Percentiles rank a stretch among this genome's conserved stretches.
These are phyloP conservation scores for Didymosphaeria variabile DNA, from an alignment of 2,329 filamentous ascomycete species.

Conservation along the genomic window DNA sequence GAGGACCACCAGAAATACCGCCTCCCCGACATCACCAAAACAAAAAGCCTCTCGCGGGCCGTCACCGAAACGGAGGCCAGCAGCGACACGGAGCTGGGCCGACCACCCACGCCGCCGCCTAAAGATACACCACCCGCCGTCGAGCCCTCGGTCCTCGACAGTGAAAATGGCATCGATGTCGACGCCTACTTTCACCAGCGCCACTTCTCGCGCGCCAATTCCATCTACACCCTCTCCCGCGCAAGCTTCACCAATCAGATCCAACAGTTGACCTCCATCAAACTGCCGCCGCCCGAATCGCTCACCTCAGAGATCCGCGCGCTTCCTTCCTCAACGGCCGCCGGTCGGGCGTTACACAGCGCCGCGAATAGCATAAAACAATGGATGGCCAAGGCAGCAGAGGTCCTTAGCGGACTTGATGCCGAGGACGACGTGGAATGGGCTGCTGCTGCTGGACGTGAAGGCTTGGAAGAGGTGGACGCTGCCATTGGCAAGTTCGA, in stretches of 20 bases:
- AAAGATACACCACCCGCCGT: constrained; percentile 56
- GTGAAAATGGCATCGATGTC: constrained; percentile 57
- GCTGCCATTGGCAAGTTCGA: constrained; percentile 84
- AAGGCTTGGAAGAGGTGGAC: constrained; percentile 75
- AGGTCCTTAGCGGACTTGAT: constrained; percentile 87
- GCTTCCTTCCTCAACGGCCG: constrained; percentile 85
- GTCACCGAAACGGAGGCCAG: constrained; percentile 29
- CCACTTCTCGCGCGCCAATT: constrained; percentile 70
- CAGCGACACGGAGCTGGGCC: constrained; percentile 26
- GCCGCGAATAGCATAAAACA: constrained; percentile 91
- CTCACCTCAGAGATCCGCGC: constrained; percentile 84
- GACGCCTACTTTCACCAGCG: constrained; percentile 73
- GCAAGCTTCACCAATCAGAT: constrained; percentile 94
- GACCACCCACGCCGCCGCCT: constrained; percentile 57
- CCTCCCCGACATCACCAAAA: constrained; percentile 75
- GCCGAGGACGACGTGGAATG: constrained; percentile 98
- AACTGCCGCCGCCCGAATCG: constrained; percentile 84
- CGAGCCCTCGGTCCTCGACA: constrained; percentile 44
- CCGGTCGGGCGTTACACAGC: constrained; percentile 81
- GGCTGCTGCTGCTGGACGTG: constrained; percentile 86
- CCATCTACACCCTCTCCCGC: constrained; percentile 91
- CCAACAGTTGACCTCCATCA: constrained; percentile 88
- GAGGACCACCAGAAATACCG: constrained; percentile 80
- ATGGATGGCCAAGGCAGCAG: constrained; percentile 92
- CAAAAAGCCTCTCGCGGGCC: constrained; percentile 61